A percentile compares a stretch with the other conserved stretches of the same genome.
These are phyloP conservation scores for Ceriops decandra DNA, from an alignment of 345 rosid genomes.

Conservation along the genomic window DNA sequence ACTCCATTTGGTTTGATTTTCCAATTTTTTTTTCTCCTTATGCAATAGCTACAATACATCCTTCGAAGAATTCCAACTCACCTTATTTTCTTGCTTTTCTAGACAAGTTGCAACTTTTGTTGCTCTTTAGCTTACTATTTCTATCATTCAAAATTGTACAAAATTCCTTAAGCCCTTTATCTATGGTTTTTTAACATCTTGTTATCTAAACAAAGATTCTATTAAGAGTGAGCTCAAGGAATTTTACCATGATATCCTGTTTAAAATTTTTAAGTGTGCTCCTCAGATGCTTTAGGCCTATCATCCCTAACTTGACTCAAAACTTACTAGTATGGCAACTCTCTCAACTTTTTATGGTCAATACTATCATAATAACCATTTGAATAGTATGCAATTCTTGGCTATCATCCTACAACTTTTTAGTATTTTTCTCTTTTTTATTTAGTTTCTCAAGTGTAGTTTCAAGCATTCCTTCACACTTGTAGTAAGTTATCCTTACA, in stretches of 20 bases:
- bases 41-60: neutral
- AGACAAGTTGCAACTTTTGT: slow-evolving; percentile 48
- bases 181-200: slow-evolving; percentile 62
- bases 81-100: slow-evolving; percentile 9
- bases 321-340: slow-evolving; percentile 62
- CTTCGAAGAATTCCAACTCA: neutral
- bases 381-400: slow-evolving; percentile 5
- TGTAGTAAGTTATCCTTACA: too few relatives aligned
- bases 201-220: slow-evolving; percentile 64
- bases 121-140: slow-evolving; percentile 67
- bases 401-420: neutral
- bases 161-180: slow-evolving; percentile 66
- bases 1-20: neutral
- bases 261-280: slow-evolving; percentile 57
- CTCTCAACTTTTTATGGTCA: slow-evolving; percentile 8
- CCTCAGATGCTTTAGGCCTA: slow-evolving; percentile 73
- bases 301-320: slow-evolving; percentile 69
- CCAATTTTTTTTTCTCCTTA: neutral
- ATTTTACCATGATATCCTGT: slow-evolving; percentile 73
- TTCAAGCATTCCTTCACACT: too few relatives aligned
- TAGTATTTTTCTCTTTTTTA: too few relatives aligned
- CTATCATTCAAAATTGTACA: slow-evolving; percentile 64
- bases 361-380: neutral
- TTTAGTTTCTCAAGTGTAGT: too few relatives aligned
- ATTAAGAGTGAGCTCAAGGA: slow-evolving; percentile 60